Base-by-base conservation (phyloP, 176 grass and related monocot species). In the Oryza meyeriana region DNA sequence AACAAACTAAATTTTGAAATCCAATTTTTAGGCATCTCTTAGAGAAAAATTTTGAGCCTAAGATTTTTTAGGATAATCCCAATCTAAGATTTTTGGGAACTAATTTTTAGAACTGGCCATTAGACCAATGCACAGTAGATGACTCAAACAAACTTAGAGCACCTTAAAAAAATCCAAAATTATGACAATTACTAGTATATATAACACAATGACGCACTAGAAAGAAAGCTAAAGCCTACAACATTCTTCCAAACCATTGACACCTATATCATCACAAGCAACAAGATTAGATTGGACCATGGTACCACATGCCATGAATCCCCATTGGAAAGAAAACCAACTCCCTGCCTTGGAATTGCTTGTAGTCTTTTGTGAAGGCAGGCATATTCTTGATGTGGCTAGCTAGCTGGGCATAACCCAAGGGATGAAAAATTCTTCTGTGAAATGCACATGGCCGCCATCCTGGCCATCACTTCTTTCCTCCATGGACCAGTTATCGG, bases 391-490 rank as follows among this genome's bases (percentile, higher is more conserved):
- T 48, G 30, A 34, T 7, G 12, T 42, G 28, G 20, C 3, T 41
- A 75, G 71, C 42, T 58, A 40, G 61, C 71, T 66, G 20, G 45
- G 32, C 17, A 11, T 18, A 81, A 41, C 27, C 65, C 40, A 38
- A 71, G 10, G 5, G 13, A 31, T 16, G 17, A 20, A 55, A 64
- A 66, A 64, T 27, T 82, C 66, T 41, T 52, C 52, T 72, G 32
- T 44, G 2, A 12, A 75, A 27, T 45, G 85, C 85, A 83, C 74
- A 77, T 87, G 79, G 41, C 34, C 44, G 25, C 64, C 77, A 80
- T 16, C 31, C 72, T 47, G 78, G 78, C 64, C 44, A 47, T 4
- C 48, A 61, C 28, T 1, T 74, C 61, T 35, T 16, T 16, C 12
- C 22, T 71, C 50, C 62, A 61, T 69, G 36, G 70, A 36, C 35